Base-by-base conservation (phyloP, 2,329 filamentous ascomycete genomes). In the Stagonosporopsis tanaceti region DNA sequence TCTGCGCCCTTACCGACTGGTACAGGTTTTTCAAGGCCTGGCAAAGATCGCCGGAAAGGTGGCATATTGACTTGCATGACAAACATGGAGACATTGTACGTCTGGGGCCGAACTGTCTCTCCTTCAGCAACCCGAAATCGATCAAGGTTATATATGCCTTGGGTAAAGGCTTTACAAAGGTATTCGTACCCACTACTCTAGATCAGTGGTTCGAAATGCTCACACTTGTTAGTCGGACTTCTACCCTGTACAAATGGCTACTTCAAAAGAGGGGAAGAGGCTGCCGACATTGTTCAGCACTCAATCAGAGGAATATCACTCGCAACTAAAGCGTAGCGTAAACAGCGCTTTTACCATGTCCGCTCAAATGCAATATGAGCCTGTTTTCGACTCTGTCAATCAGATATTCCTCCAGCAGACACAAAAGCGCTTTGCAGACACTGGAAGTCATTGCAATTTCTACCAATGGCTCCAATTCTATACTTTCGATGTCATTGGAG, bases 401-500 rank as follows among this genome's bases (percentile, higher is more conserved):
- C 22, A 42, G 12, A 42, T 42, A 5, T 42, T 42, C 39, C 39
- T 42, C 6, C 11, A 42, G 15, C 39, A 42, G 39, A 42, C 39
- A 28, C 39, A 42, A 24, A 42, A 42, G 22, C 39, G 39, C 8
- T 42, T 42, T 28, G 39, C 39, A 6, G 39, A 42, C 15, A 42
- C 39, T 12, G 39, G 39, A 27, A 28, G n/a, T 4, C n/a, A 15
- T n/a, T 42, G 39, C 14, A 24, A 42, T 12, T 42, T 42, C 24
- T 42, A 42, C 24, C 39, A 42, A 27, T 42, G 39, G 39, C 39
- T 42, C 6, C 39, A 42, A 27, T 42, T 42, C 39, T 42, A 42
- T 9, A 42, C 39, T 27, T 42, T 42, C 12, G 39, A 42, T 12
- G 39, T 42, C 24, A 42, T 42, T 28, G 39, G 39, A 12, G 39